Conservation (phyloP, 1,284 basidiomycete genomes). For the Apiotrichum siamense region DNA sequence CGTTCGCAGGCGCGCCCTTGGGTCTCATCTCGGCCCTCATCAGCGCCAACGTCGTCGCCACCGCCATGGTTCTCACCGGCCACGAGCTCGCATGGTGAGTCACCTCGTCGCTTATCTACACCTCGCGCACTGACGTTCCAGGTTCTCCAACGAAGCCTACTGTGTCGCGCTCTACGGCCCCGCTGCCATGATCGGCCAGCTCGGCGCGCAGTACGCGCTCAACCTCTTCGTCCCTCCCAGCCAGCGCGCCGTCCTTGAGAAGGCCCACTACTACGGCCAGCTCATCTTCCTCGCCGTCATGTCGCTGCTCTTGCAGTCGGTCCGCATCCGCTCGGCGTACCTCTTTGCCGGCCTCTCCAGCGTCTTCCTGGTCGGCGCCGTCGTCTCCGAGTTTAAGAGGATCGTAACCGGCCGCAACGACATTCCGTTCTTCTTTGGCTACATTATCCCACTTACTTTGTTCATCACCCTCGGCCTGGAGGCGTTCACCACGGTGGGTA, state of each 20-base stretch:
- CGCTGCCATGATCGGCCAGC: conserved; percentile 54
- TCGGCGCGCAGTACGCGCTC: conserved; percentile 30
- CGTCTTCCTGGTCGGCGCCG: conserved; percentile 29
- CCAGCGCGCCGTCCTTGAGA: conserved; percentile 51
- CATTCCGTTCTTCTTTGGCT: conserved; percentile 50
- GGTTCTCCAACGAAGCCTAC: conserved; percentile 71
- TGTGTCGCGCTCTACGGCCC: conserved; percentile 73
- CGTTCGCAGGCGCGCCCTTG: conserved; percentile 53
- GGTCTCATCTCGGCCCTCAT: conserved; percentile 52
- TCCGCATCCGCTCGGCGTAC: conserved; percentile 46
- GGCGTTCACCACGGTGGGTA: conserved; percentile 58
- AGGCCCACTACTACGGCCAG: conserved; percentile 58
- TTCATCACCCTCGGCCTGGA: conserved; percentile 66
- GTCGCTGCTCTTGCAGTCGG: conserved; percentile 51
- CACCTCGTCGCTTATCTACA: conserved; percentile 2
- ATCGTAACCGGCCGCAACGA: conserved; percentile 3
- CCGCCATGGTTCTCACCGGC: conserved; percentile 63
- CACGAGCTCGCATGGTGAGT: conserved; percentile 50
- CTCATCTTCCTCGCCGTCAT: conserved; percentile 56
- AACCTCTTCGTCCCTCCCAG: conserved; percentile 22
- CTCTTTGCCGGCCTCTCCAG: conserved; percentile 36
- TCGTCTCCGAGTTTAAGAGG: conserved; percentile 18
- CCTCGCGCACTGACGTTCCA: conserved; percentile 50
- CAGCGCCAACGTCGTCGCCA: conserved; percentile 65
- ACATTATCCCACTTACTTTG: conserved; percentile 59